Base-by-base conservation (phyloP, 2,329 filamentous ascomycete species). In the Diaporthe sp. region DNA sequence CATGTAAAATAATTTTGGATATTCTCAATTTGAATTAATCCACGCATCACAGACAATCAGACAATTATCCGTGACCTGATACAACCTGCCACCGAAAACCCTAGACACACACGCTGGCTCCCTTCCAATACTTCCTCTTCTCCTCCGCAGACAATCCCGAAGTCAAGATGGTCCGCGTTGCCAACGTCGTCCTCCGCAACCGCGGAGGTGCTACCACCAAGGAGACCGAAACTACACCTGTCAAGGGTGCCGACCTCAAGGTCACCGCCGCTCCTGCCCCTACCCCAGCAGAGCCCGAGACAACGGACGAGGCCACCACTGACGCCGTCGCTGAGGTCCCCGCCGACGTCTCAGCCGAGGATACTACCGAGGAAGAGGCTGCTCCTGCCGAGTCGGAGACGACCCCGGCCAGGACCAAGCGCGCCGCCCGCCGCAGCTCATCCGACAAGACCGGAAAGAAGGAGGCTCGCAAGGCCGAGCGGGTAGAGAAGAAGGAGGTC, bases 101-200 rank as follows among this genome's bases (percentile, higher is more conserved):
- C 5, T 2, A 68, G 25, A 37, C 31, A 17, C 44, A 17, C 65
- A 68, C 65, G 8, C 47, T 55, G 49, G 65, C 65, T 55, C n/a
- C 49, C 49, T 70, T 70, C 17, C 65, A 70, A 42, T 55, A 55
- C 49, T 70, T 55, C 9, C 65, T 70, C n/a, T 55, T 55, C 31
- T 70, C 65, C n/a, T 55, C 49, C 10, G 34, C 17, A 55, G 49
- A 42, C 31, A 70, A n/a, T n/a, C 49, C 42, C n/a, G 49, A 55
- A 55, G 49, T 53, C 34, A 55, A 70, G n/a, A 55, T 55, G 65
- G 47, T 68, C 65, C 63, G 63, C 22, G 47, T 68, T 44, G 63
- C 44, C 44, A 68, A 37, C 44, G 31, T 25, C 31, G 47, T 68
- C 63, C 63, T 68, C 31, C 63, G 63, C 44, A 31, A 68, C 2